Base-by-base conservation (phyloP, 1,284 basidiomycete genomes). In the Malassezia pachydermatis region DNA sequence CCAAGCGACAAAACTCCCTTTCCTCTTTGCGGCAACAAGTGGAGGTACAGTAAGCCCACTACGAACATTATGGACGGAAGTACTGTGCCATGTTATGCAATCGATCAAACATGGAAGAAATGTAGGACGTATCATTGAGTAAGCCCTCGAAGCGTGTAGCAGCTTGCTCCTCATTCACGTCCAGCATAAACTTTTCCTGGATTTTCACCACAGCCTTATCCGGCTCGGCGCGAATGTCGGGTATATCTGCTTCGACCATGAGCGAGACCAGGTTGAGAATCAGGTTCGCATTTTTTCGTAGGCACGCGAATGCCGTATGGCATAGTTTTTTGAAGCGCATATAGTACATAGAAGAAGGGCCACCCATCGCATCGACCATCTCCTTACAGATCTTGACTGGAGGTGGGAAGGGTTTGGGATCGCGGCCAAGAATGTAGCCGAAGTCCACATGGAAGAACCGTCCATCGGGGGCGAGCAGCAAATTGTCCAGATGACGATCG, bases 331-430 rank as follows among this genome's bases (percentile, higher is more conserved):
- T 90, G 81, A 99, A 99, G 29, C 89, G 83, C 22, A 81, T 80
- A 72, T 98, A 89, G 89, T 67, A 84, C 79, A n/a, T 85, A 80
- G 29, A 67, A 5, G 45, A 33, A 2, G 68, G 51, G 4, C 94
- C 92, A 14, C 94, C 94, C 90, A 99, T 95, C 7, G 86, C 90
- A 66, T 99, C 94, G 1, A 98, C 88, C 94, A 98, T 99, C 71
- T 98, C 94, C 63, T 94, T 92, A 75, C 89, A 94, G 23, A 99
- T 86, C 73, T 99, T 99, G 62, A 98, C 89, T 1, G 89, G 86
- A 1, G 94, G 94, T 4, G 94, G 89, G 69, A 94, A 95, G 0
- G 90, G 89, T 72, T 99, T 98, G 0, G 94, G 94, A 68, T 98
- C 94, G 6, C 90, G 83, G 2, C 92, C 92, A 7, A 99, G 79